Evolutionary conservation across 2,329 filamentous ascomycete genomes (phyloP).

Genomic region (Fusarium avenaceum): DNA sequence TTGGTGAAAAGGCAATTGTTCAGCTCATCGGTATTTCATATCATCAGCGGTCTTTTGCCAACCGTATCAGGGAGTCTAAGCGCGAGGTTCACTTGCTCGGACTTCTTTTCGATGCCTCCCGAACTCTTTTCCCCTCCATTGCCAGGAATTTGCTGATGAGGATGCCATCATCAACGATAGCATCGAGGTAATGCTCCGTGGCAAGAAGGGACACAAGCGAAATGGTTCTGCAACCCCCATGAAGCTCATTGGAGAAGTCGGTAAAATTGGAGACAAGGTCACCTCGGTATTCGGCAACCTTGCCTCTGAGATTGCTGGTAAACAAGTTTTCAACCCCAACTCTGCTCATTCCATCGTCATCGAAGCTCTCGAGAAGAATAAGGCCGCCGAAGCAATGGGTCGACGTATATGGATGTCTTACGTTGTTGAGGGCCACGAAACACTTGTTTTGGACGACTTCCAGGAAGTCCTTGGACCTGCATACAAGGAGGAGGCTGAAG

Average conservation of each 20-base stretch:
- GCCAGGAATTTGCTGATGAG: constrained; percentile 89
- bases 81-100: constrained; percentile 84
- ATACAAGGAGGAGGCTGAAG: constrained; percentile 82
- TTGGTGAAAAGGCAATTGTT: constrained; percentile 83
- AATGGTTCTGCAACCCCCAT: constrained; percentile 80
- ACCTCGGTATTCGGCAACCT: constrained; percentile 94
- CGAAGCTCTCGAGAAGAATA: constrained; percentile 86
- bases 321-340: constrained; percentile 93
- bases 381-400: constrained; percentile 91
- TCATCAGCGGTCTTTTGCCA: constrained; percentile 85
- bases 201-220: constrained; percentile 63
- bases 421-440: constrained; percentile 88
- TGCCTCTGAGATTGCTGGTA: constrained; percentile 94
- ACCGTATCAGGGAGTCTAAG: constrained; percentile 90
- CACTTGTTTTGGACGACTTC: constrained; percentile 84
- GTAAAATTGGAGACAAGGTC: constrained; percentile 90
- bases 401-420: constrained; percentile 98
- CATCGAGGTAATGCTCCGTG: constrained; percentile 75
- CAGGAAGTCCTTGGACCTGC: constrained; percentile 85
- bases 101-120: constrained; percentile 90
- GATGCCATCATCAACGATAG: constrained; percentile 93
- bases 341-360: constrained; percentile 91
- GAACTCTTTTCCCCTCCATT: constrained; percentile 91
- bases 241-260: constrained; percentile 81
- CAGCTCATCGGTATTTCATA: constrained; percentile 89